Base-by-base conservation (phyloP, 2,329 filamentous ascomycete genomes). In the Chaetothyriales sp. region DNA sequence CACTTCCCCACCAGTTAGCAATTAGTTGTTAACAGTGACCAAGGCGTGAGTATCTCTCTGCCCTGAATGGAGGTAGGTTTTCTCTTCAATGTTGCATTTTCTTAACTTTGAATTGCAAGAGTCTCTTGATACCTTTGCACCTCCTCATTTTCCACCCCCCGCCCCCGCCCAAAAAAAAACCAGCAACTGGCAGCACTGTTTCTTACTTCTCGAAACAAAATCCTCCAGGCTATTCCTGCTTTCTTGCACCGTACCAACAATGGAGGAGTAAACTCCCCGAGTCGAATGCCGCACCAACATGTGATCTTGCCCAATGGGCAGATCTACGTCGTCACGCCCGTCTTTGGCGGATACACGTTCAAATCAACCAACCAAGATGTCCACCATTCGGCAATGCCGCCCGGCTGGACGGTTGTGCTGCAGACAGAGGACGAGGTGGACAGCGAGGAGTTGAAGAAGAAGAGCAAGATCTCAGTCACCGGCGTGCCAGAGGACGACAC, bases 321-420 rank as follows among this genome's bases (percentile, higher is more conserved):
- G 69, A 82, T 62, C 83, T 81, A 60, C 50, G 56, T 49, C 2
- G 84, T 94, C 28, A 80, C 80, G 12, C 85, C 88, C 0, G 86
- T 95, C 22, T 95, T 95, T 65, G 87, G 85, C n/a, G 90, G 90
- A 28, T 75, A 92, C 51, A 86, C 83, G 61, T 95, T 95, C 79
- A 92, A 89, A 65, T 79, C 81, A 51, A 83, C 86, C 63, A 83
- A 92, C 55, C 70, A 86, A 56, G 83, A 77, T 61, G 71, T 75
- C 22, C 79, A 83, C 61, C 76, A 78, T 59, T 81, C 80, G 48
- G 76, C 82, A 3, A 89, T 87, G 53, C 88, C 89, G 0, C 78
- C 85, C 5, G 89, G 89, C 28, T 96, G 90, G 90, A 93, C 85
- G 1, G 81, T 95, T 48, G 83, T 90, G 26, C 73, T 96, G 39